Conservation (phyloP, 257 asterid species). For the Datura wrightii region DNA sequence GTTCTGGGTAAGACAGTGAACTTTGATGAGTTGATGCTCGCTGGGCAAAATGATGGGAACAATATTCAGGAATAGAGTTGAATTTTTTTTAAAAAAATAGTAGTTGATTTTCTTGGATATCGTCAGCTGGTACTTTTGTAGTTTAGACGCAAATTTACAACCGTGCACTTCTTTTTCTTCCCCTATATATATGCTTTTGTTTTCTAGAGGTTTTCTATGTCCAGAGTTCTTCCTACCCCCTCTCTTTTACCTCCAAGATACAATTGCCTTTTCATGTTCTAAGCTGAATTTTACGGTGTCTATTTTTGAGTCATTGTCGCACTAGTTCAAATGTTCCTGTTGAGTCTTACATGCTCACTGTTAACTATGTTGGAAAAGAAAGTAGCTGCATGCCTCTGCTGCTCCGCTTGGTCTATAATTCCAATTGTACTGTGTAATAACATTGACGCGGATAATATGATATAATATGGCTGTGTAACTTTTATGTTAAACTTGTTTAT, state of each 20-base stretch:
- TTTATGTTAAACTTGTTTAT: neutral
- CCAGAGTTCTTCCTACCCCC: neutral
- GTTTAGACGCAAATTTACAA: neutral
- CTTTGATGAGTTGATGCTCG: slow-evolving; percentile 73
- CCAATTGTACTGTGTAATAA: neutral
- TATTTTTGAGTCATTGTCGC: neutral
- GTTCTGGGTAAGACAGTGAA: slow-evolving; percentile 72
- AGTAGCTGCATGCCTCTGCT: neutral
- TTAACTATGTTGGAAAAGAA: neutral
- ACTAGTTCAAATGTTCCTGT: neutral
- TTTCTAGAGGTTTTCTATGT: neutral
- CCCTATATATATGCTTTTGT: neutral
- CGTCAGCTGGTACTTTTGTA: neutral
- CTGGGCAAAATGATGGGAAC: slow-evolving; percentile 56
- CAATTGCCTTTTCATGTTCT: neutral
- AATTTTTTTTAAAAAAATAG: neutral
- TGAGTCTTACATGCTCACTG: neutral
- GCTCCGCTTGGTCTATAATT: neutral
- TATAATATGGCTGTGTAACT: neutral
- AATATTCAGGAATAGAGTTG: slow-evolving; percentile 49
- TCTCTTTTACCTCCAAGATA: neutral
- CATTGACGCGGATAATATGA: neutral
- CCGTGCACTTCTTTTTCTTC: neutral
- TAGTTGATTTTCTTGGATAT: neutral
- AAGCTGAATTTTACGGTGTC: neutral